Conservation (phyloP, 352 stramenopile genomes). For the Blastocystis sp. region DNA sequence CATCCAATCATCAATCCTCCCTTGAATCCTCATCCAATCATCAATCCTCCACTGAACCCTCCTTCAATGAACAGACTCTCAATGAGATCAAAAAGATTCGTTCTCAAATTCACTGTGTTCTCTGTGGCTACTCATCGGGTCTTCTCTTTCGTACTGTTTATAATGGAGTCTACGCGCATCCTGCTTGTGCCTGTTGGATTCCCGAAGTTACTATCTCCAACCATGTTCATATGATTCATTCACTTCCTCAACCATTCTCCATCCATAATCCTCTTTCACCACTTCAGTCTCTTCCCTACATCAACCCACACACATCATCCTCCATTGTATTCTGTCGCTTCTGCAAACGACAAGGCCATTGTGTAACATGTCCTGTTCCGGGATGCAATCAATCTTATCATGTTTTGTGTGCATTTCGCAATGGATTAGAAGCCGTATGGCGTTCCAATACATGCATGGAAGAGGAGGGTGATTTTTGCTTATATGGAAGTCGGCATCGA, state of each 20-base stretch:
- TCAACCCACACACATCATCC: neutral
- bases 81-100: neutral
- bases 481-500: neutral
- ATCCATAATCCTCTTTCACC: neutral
- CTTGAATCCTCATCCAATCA: neutral
- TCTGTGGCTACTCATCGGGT: neutral
- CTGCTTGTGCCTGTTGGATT: neutral
- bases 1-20: neutral
- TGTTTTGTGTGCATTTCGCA: neutral
- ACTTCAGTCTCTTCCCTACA: neutral
- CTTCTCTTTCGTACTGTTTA: neutral
- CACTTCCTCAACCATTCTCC: neutral
- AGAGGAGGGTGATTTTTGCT: neutral
- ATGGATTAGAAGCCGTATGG: neutral
- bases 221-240: neutral
- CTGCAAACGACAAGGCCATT: neutral
- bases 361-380: neutral
- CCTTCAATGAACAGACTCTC: neutral
- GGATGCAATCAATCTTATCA: neutral
- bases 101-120: neutral
- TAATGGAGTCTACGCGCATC: neutral
- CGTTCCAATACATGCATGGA: neutral
- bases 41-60: neutral
- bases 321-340: neutral
- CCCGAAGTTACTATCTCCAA: neutral